Conservation (phyloP, 257 asterid species). For the Primulina tabacum region DNA sequence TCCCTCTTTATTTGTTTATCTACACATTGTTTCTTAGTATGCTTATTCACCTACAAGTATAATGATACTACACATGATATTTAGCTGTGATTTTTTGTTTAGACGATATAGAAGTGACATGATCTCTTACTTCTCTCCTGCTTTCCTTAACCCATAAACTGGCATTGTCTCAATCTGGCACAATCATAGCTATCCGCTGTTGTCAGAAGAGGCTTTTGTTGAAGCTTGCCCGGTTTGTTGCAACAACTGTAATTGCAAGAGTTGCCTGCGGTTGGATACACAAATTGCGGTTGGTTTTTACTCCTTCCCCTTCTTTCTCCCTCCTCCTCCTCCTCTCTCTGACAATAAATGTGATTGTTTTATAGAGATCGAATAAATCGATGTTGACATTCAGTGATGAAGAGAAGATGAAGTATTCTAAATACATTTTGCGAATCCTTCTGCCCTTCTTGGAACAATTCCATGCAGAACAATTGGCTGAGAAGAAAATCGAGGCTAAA, state of each 20-base stretch:
- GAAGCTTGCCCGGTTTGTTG: slow-evolving; percentile 55
- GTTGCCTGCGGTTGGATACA: slow-evolving; percentile 51
- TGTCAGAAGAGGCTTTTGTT: slow-evolving; percentile 46
- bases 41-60: background rate
- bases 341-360: too few species aligned
- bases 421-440: slow-evolving; percentile 37
- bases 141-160: background rate
- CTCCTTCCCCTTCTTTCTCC: background rate
- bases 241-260: slow-evolving; percentile 56
- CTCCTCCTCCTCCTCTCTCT: background rate
- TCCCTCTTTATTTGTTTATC: background rate
- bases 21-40: background rate
- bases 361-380: background rate
- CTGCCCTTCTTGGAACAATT: slow-evolving; percentile 39
- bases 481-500: slow-evolving; percentile 47
- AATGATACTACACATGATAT: background rate
- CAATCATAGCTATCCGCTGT: slow-evolving; percentile 46
- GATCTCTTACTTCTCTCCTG: background rate
- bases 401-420: slow-evolving; percentile 23
- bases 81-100: background rate
- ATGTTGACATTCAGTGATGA: background rate
- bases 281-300: slow-evolving; percentile 30
- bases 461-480: slow-evolving; percentile 37
- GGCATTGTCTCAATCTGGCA: background rate
- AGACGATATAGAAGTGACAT: background rate